A percentile compares a stretch with the other conserved stretches of the same genome.
Conservation (phyloP, 2,329 filamentous ascomycete species). For the Seiridium cupressi region DNA sequence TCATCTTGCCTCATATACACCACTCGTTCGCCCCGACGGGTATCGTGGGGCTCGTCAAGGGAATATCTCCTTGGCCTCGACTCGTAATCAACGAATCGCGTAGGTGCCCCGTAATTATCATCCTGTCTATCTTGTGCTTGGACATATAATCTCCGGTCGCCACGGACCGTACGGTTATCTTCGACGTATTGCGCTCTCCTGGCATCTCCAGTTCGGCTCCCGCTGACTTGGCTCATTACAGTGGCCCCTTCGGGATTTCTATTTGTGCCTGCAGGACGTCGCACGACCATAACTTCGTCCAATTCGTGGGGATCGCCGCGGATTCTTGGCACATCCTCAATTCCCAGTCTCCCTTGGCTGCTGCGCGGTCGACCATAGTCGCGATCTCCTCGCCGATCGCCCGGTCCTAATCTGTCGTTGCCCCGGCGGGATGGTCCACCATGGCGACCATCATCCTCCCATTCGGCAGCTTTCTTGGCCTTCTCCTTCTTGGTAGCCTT, state of each 20-base stretch:
- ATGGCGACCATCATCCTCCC: neutral
- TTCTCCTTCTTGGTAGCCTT: slow-evolving; percentile 11
- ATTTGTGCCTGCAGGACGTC: neutral
- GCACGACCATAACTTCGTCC: neutral
- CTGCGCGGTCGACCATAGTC: slow-evolving; percentile 4
- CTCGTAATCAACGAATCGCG: neutral
- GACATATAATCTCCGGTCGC: neutral
- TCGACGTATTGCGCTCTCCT: slow-evolving; percentile 5
- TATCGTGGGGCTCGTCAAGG: neutral
- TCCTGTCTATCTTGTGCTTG: neutral
- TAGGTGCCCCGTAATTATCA: neutral
- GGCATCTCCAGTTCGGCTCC: neutral
- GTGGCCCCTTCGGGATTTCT: neutral
- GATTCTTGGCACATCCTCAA: neutral
- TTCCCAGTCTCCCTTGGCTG: neutral
- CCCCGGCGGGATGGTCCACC: neutral
- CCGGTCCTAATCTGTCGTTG: neutral
- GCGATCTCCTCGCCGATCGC: neutral
- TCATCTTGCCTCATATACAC: neutral
- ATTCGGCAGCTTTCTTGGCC: neutral
- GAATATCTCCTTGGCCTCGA: neutral
- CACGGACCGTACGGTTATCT: neutral
- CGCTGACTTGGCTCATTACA: neutral
- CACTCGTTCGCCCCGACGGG: neutral
- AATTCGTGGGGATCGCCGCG: neutral